Conservation (phyloP, 1,139 yeast genomes). For the Suhomyces atakaporum region DNA sequence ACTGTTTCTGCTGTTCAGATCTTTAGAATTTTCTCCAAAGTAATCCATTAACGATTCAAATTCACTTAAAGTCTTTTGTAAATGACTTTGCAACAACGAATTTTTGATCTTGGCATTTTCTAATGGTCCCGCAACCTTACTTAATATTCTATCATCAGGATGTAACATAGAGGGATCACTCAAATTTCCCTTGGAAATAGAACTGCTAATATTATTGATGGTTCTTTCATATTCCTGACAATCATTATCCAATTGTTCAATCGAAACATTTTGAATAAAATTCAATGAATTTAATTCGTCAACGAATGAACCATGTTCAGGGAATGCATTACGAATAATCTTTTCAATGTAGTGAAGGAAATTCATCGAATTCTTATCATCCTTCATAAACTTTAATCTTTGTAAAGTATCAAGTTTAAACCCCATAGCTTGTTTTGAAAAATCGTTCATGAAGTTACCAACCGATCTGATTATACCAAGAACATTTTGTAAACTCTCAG, state of each 20-base stretch:
- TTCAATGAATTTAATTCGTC: slow-evolving; percentile 71
- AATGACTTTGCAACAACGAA: slow-evolving; percentile 55
- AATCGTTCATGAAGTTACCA: slow-evolving; percentile 93
- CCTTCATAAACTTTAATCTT: slow-evolving; percentile 83
- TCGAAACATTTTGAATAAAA: slow-evolving; percentile 64
- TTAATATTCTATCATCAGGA: slow-evolving; percentile 71
- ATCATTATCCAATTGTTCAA: slow-evolving; percentile 76
- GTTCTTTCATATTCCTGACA: slow-evolving; percentile 62
- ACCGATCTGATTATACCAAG: slow-evolving; percentile 77
- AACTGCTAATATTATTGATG: slow-evolving; percentile 54
- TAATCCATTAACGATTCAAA: slow-evolving; percentile 67
- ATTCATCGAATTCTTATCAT: slow-evolving; percentile 73
- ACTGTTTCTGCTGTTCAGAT: slow-evolving; percentile 43
- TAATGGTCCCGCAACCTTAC: slow-evolving; percentile 48
- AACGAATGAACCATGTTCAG: slow-evolving; percentile 73
- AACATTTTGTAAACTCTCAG: slow-evolving; percentile 65
- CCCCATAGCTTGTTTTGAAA: slow-evolving; percentile 77
- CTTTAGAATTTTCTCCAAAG: slow-evolving; percentile 80
- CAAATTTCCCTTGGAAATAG: slow-evolving; percentile 70
- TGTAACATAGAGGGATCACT: slow-evolving; percentile 69
- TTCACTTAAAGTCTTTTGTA: slow-evolving; percentile 54
- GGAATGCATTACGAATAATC: slow-evolving; percentile 72
- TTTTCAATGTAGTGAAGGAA: slow-evolving; percentile 87
- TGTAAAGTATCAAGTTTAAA: slow-evolving; percentile 82
- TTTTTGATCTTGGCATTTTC: slow-evolving; percentile 67